Percentiles rank a stretch among this genome's conserved stretches.
Conservation (phyloP, 2,329 filamentous ascomycete genomes). For the Orbilia javanica region DNA sequence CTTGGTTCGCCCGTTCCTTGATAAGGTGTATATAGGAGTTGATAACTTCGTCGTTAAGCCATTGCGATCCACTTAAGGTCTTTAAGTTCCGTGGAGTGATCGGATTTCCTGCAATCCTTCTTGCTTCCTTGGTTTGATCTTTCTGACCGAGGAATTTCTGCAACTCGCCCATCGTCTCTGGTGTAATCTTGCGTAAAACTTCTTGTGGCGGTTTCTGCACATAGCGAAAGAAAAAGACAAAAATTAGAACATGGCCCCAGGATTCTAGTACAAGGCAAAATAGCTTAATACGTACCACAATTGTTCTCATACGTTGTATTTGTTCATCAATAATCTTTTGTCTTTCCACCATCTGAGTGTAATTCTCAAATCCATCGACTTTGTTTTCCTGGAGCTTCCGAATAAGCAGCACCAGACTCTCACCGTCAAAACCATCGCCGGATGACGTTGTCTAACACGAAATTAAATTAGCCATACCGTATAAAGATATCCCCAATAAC, state of each 20-base stretch:
- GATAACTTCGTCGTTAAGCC: conserved; percentile 62
- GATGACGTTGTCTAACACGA: conserved; percentile 20
- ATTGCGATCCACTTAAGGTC: conserved; percentile 42
- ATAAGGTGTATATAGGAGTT: conserved; percentile 61
- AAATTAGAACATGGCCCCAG: not conserved
- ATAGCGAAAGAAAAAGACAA: too few relatives aligned
- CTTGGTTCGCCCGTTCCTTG: conserved; percentile 57
- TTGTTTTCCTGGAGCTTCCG: conserved; percentile 45
- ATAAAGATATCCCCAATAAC: not conserved
- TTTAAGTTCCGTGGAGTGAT: conserved; percentile 57
- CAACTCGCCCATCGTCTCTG: conserved; percentile 28
- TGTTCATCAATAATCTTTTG: conserved; percentile 41
- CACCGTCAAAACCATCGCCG: conserved; percentile 29
- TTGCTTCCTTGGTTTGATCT: conserved; percentile 19
- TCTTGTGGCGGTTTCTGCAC: conserved; percentile 40
- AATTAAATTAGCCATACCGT: not conserved
- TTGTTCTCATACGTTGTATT: conserved; percentile 16
- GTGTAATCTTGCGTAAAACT: conserved; percentile 33
- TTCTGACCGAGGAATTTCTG: conserved; percentile 18
- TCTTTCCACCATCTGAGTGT: conserved; percentile 35
- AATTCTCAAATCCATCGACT: conserved; percentile 55
- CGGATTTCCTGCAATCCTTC: conserved; percentile 42
- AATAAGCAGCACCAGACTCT: conserved; percentile 36
- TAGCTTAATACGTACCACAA: not conserved
- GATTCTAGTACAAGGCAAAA: too few relatives aligned